These are phyloP conservation scores for Euphrasia arctica DNA, from an alignment of 305 asterid genomes.

Conservation along the genomic window DNA sequence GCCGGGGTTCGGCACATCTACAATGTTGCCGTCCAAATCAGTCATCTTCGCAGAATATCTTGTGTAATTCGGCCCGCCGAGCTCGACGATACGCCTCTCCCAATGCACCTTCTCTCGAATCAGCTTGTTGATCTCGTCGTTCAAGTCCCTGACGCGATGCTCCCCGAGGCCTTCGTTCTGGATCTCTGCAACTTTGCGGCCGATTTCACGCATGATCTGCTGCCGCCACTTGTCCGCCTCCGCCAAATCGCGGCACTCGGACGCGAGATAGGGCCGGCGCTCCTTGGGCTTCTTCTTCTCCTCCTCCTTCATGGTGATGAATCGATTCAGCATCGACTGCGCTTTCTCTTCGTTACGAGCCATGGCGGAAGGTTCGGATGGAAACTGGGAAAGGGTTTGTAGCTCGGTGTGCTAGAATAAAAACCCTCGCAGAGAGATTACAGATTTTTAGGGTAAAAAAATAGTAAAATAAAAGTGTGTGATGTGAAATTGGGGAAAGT, in stretches of 20 bases:
- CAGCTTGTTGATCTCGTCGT: constrained; percentile 91
- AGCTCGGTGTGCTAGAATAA: constrained; percentile 4
- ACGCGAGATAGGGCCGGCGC: constrained; percentile 92
- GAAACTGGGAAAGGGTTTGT: constrained; percentile 15
- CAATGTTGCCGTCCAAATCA: constrained; percentile 93
- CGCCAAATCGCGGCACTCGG: constrained; percentile 92
- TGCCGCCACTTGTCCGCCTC: constrained; percentile 99
- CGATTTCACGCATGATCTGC: constrained; percentile 91
- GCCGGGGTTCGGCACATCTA: constrained; percentile 96
- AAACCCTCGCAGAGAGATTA: constrained; percentile 12
- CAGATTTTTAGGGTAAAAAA: no score
- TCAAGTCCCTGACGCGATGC: constrained; percentile 80
- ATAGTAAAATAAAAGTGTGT: no score
- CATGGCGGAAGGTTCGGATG: constrained; percentile 47
- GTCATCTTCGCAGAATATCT: constrained; percentile 86
- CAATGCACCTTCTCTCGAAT: constrained; percentile 87
- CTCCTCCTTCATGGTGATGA: constrained; percentile 83
- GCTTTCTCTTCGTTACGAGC: constrained; percentile 99
- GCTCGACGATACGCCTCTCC: constrained; percentile 94
- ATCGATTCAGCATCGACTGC: constrained; percentile 92
- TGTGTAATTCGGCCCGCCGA: constrained; percentile 76
- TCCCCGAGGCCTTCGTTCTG: constrained; percentile 96
- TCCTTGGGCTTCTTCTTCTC: constrained; percentile 92
- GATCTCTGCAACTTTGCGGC: constrained; percentile 84
- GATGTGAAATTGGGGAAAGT: no score